These are phyloP conservation scores for Talinum fruticosum DNA, from an alignment of 148 eudicot genomes.

Conservation along the genomic window DNA sequence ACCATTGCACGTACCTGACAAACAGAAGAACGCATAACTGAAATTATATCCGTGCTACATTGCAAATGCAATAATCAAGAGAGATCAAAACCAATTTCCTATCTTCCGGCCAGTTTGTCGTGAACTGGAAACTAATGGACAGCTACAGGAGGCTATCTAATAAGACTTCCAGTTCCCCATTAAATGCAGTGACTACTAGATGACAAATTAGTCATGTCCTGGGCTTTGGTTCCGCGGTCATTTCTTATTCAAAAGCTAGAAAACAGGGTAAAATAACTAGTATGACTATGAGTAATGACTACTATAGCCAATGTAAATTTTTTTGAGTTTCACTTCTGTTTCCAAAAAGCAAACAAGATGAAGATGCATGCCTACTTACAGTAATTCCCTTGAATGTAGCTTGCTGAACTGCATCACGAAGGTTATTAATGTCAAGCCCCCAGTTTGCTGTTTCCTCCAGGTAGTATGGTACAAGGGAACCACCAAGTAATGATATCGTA, in stretches of 20 bases:
- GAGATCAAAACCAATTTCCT: background rate
- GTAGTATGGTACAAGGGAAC: slow-evolving; percentile 92
- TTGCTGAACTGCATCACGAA: slow-evolving; percentile 65
- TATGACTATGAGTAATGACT: background rate
- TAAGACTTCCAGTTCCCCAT: too few species aligned
- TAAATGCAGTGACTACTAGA: too few species aligned
- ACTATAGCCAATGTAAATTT: background rate
- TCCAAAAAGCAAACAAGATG: background rate
- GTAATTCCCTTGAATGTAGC: slow-evolving; percentile 83
- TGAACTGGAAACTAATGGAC: background rate
- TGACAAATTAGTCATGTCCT: background rate
- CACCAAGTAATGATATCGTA: slow-evolving; percentile 80
- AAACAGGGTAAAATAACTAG: background rate
- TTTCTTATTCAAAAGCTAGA: background rate
- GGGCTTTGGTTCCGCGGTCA: background rate
- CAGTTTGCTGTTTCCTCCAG: slow-evolving; percentile 97
- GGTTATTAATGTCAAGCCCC: slow-evolving; percentile 91
- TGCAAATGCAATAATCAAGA: background rate
- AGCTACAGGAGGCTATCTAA: background rate
- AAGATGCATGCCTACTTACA: slow-evolving; percentile 44
- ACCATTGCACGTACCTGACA: slow-evolving; percentile 94
- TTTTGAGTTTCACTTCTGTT: background rate
- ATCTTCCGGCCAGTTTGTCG: background rate
- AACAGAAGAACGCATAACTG: slow-evolving; percentile 8
- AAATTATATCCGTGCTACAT: slow-evolving; percentile 1